These are phyloP conservation scores for Daldinia eschscholtzii DNA, from an alignment of 2,329 filamentous ascomycete genomes.

Conservation along the genomic window DNA sequence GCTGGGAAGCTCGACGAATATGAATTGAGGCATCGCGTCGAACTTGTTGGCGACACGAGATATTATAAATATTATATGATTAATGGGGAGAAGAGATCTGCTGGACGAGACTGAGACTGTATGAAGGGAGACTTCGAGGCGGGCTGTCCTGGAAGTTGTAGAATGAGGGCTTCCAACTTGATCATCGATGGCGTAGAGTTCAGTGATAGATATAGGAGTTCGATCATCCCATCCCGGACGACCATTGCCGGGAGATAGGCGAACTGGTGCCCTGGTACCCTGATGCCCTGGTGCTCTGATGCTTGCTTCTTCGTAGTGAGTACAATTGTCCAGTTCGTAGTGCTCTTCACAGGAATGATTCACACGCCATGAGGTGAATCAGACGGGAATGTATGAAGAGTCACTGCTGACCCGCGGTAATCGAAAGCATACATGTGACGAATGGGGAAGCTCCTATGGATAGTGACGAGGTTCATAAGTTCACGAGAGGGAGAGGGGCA, in stretches of 20 bases:
- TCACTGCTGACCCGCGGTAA: conserved; percentile 30
- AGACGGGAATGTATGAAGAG: conserved; percentile 18
- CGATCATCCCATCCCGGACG: conserved; percentile 15
- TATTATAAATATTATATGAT: conserved; percentile 5
- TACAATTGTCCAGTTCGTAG: conserved; percentile 25
- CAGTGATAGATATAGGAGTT: conserved; percentile 27
- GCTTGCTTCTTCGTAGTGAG: conserved; percentile 8
- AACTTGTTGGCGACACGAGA: background rate
- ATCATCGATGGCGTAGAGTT: conserved; percentile 18
- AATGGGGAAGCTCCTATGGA: conserved; percentile 25
- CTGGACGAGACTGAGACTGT: background rate
- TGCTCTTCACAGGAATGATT: conserved; percentile 4
- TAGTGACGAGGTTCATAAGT: conserved; percentile 19
- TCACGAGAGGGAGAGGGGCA: conserved; percentile 21
- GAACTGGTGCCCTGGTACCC: conserved; percentile 5
- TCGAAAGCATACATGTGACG: conserved; percentile 27
- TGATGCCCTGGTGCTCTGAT: background rate
- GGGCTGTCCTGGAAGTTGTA: conserved; percentile 14
- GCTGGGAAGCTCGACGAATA: conserved; percentile 51
- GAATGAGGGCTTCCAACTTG: conserved; percentile 6
- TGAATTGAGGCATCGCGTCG: conserved; percentile 48
- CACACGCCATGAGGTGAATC: conserved; percentile 24
- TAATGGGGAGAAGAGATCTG: conserved; percentile 5
- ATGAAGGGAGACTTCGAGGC: conserved; percentile 1
- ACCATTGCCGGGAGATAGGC: conserved; percentile 29